Evolutionary conservation across 768 basidiomycete genomes (phyloP), one percentile per base, ranked within the genome.

Genomic region (Daedaleopsis nitida): DNA sequence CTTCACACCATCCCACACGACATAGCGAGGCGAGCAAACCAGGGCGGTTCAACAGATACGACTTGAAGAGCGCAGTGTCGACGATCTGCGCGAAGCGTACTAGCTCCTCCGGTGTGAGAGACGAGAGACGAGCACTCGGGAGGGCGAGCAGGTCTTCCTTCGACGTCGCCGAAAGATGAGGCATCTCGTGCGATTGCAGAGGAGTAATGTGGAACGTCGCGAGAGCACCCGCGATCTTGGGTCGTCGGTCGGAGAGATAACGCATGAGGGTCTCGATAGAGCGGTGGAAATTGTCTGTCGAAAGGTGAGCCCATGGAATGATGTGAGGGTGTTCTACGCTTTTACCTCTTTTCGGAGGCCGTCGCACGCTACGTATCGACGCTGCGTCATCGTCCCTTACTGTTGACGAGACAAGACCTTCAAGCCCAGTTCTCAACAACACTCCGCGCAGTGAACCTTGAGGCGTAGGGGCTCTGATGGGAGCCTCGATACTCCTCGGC

Each of bases 1-100:
- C 95, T 70, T 98, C 97, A 73, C 96, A 98, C 94, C 95, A 99
- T 2, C 92, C 85, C 24, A 96, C 78, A 45, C 96, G 83, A 74
- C 96, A 98, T 52, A 98, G 74, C 34, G 92, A 86, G 0, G 92
- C 94, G 11, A 98, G 77, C 58, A 99, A 76, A 13, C 81, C 83
- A 0, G 96, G 94, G 47, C 89, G 80, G 44, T 89, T 88, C 21
- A 92, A 81, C 21, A 98, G 76, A 73, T 96, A 97, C 3, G 90
- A 87, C 75, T 97, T 96, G 75, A 98, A 95, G 65, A 98, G 76
- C 10, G 92, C 96, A 1, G 97, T 98, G 68, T 98, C 94, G 24
- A 98, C 91, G 37, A 98, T 87, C 75, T 98, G 96, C 0, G 95
- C 94, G 58, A 89, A 92, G 19, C 92, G 83, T 39, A 96, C 79